Base-by-base conservation (phyloP, 768 basidiomycete genomes). In the Podaxis sp. region DNA sequence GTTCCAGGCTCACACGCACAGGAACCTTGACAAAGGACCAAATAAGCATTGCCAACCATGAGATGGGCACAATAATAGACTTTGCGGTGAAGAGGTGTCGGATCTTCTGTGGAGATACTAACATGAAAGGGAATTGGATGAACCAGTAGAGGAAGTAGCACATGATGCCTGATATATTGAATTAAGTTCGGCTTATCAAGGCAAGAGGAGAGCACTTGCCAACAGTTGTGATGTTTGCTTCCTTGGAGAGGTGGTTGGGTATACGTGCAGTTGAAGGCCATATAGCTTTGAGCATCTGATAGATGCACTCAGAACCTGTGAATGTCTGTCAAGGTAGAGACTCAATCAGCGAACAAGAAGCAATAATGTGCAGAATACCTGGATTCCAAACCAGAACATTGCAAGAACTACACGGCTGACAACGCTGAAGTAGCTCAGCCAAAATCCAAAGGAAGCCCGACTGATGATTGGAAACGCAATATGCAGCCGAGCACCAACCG, bases 401-500 rank as follows among this genome's bases (percentile, higher is more conserved):
- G 89, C 80, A 24, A 94, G 82, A 19, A 92, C 75, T 49, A 87
- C 82, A 22, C 92, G 84, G 66, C 89, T 91, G 62, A 94, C 71
- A 51, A 95, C 89, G 62, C 85, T 86, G 72, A 94, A 94, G 74
- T 93, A 94, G 70, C 91, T 90, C 68, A 94, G 83, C 86, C 90
- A 94, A 76, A 93, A 94, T 1, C 94, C 93, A 67, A 94, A 91
- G 0, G 90, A 93, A 1, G 93, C 92, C 15, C 93, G 81, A 66
- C 89, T 91, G n/a, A 93, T 78, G 55, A 94, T 76, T 0, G 83
- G 81, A 70, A 93, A 93, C 0, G 89, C 84, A 25, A 94, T 76
- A 66, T 91, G 91, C 50, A 92, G 80, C 19, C 89, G 83, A 25
- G 92, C 89, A 25, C 93, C 91, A 27, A 85, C 81, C 4, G 88